Percentiles rank a stretch among this genome's conserved stretches.
These are phyloP conservation scores for Kandelia obovata DNA, from an alignment of 345 rosid genomes.

Conservation along the genomic window DNA sequence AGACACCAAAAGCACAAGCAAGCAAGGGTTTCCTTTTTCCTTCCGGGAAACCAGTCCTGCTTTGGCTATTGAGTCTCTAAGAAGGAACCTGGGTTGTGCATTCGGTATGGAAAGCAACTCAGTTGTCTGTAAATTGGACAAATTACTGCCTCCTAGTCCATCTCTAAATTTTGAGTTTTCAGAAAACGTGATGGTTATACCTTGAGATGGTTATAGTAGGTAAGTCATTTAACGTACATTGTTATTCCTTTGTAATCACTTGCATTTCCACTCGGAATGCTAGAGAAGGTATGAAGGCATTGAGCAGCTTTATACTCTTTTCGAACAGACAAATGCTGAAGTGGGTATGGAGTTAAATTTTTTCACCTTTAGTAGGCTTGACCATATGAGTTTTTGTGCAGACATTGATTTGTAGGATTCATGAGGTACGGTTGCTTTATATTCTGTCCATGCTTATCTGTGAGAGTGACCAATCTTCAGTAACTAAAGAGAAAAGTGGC, in stretches of 20 bases:
- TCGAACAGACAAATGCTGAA: too few relatives aligned
- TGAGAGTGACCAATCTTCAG: too few relatives aligned
- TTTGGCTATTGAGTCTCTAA: background rate
- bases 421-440: too few relatives aligned
- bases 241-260: background rate
- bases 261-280: too few relatives aligned
- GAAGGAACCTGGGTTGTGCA: constrained; percentile 10
- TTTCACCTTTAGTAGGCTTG: too few relatives aligned
- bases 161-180: background rate
- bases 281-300: too few relatives aligned
- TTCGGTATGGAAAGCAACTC: constrained; percentile 10
- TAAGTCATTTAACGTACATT: background rate
- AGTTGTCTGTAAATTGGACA: background rate
- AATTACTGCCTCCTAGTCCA: background rate
- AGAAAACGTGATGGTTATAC: constrained; percentile 1
- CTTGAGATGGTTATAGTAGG: background rate
- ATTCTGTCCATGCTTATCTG: too few relatives aligned
- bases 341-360: too few relatives aligned
- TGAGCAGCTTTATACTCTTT: too few relatives aligned
- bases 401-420: too few relatives aligned
- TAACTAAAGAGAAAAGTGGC: too few relatives aligned
- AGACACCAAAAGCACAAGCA: background rate
- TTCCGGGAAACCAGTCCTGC: background rate
- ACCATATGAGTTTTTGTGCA: too few relatives aligned
- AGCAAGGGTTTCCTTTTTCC: constrained; percentile 2